These are phyloP conservation scores for Ascomycota sp. DNA, from an alignment of 2,329 filamentous ascomycete species.

Conservation along the genomic window DNA sequence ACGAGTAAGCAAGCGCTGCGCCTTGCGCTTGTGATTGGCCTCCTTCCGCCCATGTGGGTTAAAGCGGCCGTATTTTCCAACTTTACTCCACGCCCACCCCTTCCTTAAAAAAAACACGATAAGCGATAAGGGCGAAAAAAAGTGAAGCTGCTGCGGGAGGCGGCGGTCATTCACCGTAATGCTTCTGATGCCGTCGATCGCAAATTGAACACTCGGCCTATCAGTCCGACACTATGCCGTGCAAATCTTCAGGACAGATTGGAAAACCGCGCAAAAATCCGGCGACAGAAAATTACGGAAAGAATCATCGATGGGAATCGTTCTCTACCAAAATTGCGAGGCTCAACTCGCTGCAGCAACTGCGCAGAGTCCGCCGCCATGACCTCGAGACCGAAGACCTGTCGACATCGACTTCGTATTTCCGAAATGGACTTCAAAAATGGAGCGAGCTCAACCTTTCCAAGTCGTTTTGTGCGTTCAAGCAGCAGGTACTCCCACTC, in stretches of 20 bases:
- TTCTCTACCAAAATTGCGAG: conserved; percentile 80
- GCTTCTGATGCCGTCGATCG: neutral
- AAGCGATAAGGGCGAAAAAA: too few relatives aligned
- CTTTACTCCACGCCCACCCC: too few relatives aligned
- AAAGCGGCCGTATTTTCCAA: too few relatives aligned
- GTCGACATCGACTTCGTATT: conserved; percentile 62
- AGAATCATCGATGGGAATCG: conserved; percentile 74
- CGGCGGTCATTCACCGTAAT: too few relatives aligned
- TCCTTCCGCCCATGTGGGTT: too few relatives aligned
- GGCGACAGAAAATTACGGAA: conserved; percentile 48
- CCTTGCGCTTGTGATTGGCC: too few relatives aligned
- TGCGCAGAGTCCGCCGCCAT: conserved; percentile 71
- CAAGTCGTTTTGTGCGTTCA: conserved; percentile 55
- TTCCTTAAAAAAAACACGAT: too few relatives aligned
- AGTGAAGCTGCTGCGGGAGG: too few relatives aligned
- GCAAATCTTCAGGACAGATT: conserved; percentile 42
- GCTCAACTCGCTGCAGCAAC: conserved; percentile 70
- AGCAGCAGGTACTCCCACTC: conserved; percentile 48
- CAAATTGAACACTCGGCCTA: conserved; percentile 3
- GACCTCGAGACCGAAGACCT: conserved; percentile 61
- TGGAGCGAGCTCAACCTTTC: conserved; percentile 87
- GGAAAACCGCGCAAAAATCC: conserved; percentile 48
- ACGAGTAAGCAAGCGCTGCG: too few relatives aligned
- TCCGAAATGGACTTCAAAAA: conserved; percentile 59
- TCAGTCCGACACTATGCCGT: conserved; percentile 29